Percentiles rank a stretch among this genome's conserved stretches.
These are phyloP conservation scores for Colletotrichum costaricense DNA, from an alignment of 2,329 filamentous ascomycete genomes.

Conservation along the genomic window DNA sequence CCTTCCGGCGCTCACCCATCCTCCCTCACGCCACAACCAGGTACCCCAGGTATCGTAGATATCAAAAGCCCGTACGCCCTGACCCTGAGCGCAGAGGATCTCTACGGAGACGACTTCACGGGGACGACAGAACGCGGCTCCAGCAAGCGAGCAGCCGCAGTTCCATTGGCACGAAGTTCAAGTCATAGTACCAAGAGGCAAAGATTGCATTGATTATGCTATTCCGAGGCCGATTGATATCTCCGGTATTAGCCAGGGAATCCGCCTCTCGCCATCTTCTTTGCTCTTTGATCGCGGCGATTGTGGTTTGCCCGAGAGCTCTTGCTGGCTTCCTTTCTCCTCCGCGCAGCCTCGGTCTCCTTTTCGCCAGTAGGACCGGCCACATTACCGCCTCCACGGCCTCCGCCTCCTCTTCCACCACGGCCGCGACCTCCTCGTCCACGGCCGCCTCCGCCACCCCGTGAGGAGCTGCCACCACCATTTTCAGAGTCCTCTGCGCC, in stretches of 20 bases:
- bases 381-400: conserved; percentile 68
- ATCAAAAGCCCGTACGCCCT: conserved; percentile 53
- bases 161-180: conserved; percentile 35
- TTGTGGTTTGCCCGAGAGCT: conserved; percentile 87
- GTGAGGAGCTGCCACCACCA: conserved; percentile 53
- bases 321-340: conserved; percentile 86
- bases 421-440: conserved; percentile 57
- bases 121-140: neutral
- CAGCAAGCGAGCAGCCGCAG: conserved; percentile 9
- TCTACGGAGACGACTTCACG: conserved; percentile 40
- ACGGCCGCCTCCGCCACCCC: conserved; percentile 59
- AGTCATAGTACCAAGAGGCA: conserved; percentile 41
- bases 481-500: conserved; percentile 68
- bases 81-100: conserved; percentile 48
- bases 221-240: neutral
- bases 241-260: conserved; percentile 44
- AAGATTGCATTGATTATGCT: conserved; percentile 36
- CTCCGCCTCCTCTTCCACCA: conserved; percentile 59
- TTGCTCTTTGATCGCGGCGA: conserved; percentile 76
- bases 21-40: conserved; percentile 39
- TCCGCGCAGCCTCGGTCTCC: conserved; percentile 76
- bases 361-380: conserved; percentile 75
- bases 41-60: conserved; percentile 47
- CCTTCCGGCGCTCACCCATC: conserved; percentile 41
- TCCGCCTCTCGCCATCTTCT: conserved; percentile 70